These are phyloP conservation scores for Peniophora sp. DNA, from an alignment of 1,284 basidiomycete genomes.

Conservation along the genomic window DNA sequence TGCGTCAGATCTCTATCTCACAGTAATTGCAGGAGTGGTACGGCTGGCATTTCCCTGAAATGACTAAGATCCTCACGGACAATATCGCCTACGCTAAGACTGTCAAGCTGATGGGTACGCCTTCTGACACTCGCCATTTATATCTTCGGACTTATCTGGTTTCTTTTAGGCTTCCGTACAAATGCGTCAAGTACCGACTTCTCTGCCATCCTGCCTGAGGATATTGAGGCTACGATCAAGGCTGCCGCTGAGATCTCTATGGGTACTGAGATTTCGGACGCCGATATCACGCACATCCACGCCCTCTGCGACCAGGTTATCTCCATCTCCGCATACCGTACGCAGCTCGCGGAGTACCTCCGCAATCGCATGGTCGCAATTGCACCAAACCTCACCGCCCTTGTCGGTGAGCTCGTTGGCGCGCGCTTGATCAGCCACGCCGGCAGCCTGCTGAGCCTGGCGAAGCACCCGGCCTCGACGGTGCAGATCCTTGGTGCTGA, in stretches of 20 bases:
- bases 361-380: slow-evolving; percentile 97
- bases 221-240: slow-evolving; percentile 87
- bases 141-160: neutral
- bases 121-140: neutral
- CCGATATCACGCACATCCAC: slow-evolving; percentile 92
- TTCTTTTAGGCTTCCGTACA: slow-evolving; percentile 75
- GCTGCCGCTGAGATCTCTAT: slow-evolving; percentile 94
- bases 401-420: slow-evolving; percentile 96
- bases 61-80: slow-evolving; percentile 97
- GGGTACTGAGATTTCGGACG: slow-evolving; percentile 97
- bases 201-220: slow-evolving; percentile 87
- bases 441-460: slow-evolving; percentile 87
- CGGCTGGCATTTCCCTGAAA: slow-evolving; percentile 99
- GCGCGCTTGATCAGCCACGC: slow-evolving; percentile 96
- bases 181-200: slow-evolving; percentile 86
- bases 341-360: slow-evolving; percentile 91
- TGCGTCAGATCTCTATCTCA: slow-evolving; percentile 6
- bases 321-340: slow-evolving; percentile 88
- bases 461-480: slow-evolving; percentile 96
- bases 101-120: slow-evolving; percentile 76
- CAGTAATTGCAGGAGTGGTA: slow-evolving; percentile 82
- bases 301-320: slow-evolving; percentile 97
- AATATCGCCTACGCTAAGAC: slow-evolving; percentile 96
- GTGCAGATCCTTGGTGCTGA: slow-evolving; percentile 98
- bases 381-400: slow-evolving; percentile 91